These are phyloP conservation scores for Cynanchum wilfordii DNA, from an alignment of 257 asterid genomes.

Conservation along the genomic window DNA sequence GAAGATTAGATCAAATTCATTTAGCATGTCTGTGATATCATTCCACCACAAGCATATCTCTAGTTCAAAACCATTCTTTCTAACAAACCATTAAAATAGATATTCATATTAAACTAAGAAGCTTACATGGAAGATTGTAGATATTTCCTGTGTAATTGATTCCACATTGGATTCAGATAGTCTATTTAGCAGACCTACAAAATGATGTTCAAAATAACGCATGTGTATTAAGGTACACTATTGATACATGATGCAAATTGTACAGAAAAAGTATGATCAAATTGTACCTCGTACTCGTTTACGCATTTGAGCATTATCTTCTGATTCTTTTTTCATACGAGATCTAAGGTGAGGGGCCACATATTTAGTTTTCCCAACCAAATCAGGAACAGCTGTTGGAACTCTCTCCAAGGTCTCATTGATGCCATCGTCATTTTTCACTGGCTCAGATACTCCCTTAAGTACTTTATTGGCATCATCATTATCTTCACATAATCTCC, in stretches of 20 bases:
- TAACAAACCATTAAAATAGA: neutral
- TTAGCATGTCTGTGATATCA: neutral
- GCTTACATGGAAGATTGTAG: conserved; percentile 50
- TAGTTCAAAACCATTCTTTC: neutral
- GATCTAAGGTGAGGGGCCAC: conserved; percentile 73
- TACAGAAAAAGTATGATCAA: conserved; percentile 10
- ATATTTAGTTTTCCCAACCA: conserved; percentile 33
- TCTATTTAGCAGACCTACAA: conserved; percentile 76
- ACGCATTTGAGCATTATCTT: conserved; percentile 64
- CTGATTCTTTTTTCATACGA: conserved; percentile 46
- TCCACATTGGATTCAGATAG: conserved; percentile 79
- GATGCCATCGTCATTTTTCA: conserved; percentile 18
- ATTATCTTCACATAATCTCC: conserved; percentile 40
- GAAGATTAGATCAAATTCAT: neutral
- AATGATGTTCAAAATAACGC: conserved; percentile 14
- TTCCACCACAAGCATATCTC: neutral
- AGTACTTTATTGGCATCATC: conserved; percentile 50
- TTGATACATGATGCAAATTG: neutral
- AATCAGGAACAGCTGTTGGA: conserved; percentile 23
- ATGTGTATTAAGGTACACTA: conserved; percentile 15
- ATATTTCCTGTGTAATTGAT: conserved; percentile 62
- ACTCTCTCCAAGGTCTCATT: conserved; percentile 20
- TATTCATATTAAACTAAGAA: conserved; percentile 4
- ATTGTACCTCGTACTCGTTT: conserved; percentile 61
- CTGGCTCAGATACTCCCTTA: conserved; percentile 32